Evolutionary conservation across 805 yeast genomes (phyloP), one percentile per base, ranked within the genome.

Genomic region (Saccharomycopsis selenospora): DNA sequence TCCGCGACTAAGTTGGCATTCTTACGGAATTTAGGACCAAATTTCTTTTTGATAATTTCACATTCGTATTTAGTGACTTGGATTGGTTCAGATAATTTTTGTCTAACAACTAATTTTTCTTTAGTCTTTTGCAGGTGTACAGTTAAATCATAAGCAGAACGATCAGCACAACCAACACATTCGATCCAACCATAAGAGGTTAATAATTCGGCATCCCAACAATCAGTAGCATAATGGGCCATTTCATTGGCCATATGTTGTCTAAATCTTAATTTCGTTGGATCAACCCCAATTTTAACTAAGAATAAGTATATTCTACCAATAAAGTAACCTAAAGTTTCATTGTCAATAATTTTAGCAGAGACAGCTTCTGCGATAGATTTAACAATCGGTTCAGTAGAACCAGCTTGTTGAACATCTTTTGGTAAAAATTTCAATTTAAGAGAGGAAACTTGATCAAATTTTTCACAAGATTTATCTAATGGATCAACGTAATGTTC

Each of bases 81-180:
- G 55, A 83, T 65, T 52, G 99, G 99, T 66, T 79, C 84, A 36
- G 85, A 80, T 59, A 93, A 77, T 50, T 87, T 77, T 71, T 93
- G 85, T 75, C 98, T 85, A 42, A 93, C 99, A 52, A 89, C 90
- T 59, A 93, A 73, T 70, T 89, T 91, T 72, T 88, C 96, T 69
- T 88, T 88, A 50, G 99, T 93, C 69, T 86, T 85, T 49, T 91
- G 93, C 41, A 97, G 70, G 66, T 93, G 99, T 53, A 95, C 99
- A 43, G 91, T 77, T 67, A 93, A 79, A 71, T 93, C 99, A 65
- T 88, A 93, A 38, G 99, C 99, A 42, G 96, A 86, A 74, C 99
- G 82, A 71, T 93, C 99, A 56, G 99, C 99, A 73, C 98, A 93
- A 58, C 99, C 99, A 65, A 93, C 97, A 81, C 99, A 95, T 73